These are phyloP conservation scores for Stentor roeselii DNA, from an alignment of 73 alveolate species.

Conservation along the genomic window DNA sequence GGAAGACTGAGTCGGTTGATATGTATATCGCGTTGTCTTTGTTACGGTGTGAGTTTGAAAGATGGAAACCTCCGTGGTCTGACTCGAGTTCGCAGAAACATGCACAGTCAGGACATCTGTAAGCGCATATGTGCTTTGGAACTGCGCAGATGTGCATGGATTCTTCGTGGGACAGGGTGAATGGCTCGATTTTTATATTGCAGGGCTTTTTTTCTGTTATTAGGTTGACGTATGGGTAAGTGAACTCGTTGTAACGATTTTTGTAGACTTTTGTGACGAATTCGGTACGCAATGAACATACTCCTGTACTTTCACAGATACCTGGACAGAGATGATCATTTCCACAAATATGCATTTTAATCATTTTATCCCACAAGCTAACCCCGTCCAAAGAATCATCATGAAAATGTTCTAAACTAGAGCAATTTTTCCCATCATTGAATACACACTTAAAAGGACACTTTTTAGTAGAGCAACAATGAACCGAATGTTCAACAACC, in stretches of 20 bases:
- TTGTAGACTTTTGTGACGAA: not conserved
- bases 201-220: not conserved
- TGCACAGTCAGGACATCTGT: conserved; percentile 46
- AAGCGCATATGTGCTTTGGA: conserved; percentile 38
- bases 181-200: not conserved
- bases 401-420: not conserved
- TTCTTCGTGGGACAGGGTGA: not conserved
- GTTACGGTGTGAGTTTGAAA: conserved; percentile 36
- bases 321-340: not conserved
- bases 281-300: not conserved
- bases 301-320: not conserved
- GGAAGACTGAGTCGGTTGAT: not conserved
- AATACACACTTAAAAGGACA: not conserved
- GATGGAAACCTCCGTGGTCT: conserved; percentile 49
- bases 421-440: not conserved
- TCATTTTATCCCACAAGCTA: too few relatives aligned
- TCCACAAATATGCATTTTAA: not conserved
- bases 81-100: conserved; percentile 28
- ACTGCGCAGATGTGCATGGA: not conserved
- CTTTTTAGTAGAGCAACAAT: not conserved
- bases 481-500: not conserved
- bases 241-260: conserved; percentile 3
- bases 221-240: not conserved
- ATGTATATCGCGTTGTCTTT: conserved; percentile 37
- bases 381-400: too few relatives aligned